A percentile compares a stretch with the other conserved stretches of the same genome.
phyloP scores from a whole-genome alignment of 768 basidiomycete species.

The Mycena capillaripes region DNA sequence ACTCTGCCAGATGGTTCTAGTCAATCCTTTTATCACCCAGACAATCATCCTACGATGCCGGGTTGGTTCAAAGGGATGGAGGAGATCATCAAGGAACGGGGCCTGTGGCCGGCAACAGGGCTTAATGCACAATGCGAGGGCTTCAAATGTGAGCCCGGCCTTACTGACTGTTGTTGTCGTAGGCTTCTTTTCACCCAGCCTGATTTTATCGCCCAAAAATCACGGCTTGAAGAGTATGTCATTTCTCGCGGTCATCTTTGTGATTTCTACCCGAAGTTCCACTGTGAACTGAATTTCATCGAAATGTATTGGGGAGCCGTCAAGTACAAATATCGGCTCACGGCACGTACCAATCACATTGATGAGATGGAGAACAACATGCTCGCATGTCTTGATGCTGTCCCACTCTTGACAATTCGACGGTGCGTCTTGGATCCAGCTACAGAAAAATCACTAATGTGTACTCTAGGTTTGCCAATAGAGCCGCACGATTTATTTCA shows the following conservation, averaged over 20 bases:
- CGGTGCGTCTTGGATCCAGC: not conserved
- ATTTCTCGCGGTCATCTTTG: not conserved
- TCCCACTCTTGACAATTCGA: not conserved
- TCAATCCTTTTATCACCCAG: constrained; percentile 26
- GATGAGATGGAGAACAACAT: constrained; percentile 3
- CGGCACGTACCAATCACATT: not conserved
- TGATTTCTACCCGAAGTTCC: constrained; percentile 4
- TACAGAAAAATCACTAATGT: too few relatives aligned
- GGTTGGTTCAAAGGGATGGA: constrained; percentile 40
- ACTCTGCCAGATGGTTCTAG: not conserved
- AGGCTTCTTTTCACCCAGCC: constrained; percentile 37
- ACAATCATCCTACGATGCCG: constrained; percentile 35
- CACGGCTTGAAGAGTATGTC: constrained; percentile 43
- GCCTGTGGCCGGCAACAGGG: not conserved
- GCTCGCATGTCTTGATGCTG: not conserved
- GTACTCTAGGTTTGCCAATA: constrained; percentile 40
- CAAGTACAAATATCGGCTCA: not conserved
- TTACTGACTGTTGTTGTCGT: constrained; percentile 36
- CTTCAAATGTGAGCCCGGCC: constrained; percentile 6
- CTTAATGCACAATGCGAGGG: not conserved
- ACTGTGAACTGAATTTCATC: constrained; percentile 11
- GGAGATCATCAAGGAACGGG: not conserved
- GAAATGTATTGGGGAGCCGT: constrained; percentile 6
- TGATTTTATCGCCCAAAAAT: constrained; percentile 42
- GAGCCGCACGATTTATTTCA: constrained; percentile 40